Evolutionary conservation across 768 basidiomycete genomes (phyloP), one percentile per base, ranked within the genome.

Genomic region (Suillus occidentalis): DNA sequence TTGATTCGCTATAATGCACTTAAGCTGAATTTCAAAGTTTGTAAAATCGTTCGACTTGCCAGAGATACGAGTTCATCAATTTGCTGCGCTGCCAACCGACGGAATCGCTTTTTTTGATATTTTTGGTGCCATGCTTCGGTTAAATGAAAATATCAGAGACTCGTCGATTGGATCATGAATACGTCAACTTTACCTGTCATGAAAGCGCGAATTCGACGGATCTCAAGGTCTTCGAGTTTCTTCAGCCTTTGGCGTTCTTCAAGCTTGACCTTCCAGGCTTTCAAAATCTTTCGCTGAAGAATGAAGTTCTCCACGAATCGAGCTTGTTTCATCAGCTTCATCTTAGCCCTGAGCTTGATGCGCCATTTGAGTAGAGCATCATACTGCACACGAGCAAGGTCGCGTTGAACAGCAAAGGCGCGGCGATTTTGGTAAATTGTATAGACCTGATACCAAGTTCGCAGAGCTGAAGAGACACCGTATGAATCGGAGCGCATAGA

Each of bases 331-430:
- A 79, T 72, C 69, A 81, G 68, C 66, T 83, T 84, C 47, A 86
- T 66, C 63, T 82, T 82, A 18, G 77, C 74, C 20, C 86, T 82
- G 60, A 89, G 76, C 45, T 78, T 77, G 22, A 85, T 69, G 22
- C 87, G 83, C 91, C 91, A 92, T 20, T 66, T 70, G 6, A 84
- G 71, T 16, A 90, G 76, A 16, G 79, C 73, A 68, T 87, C 78
- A 70, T 84, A 85, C 43, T 78, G 75, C 55, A 45, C 67, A 25
- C 67, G 75, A 50, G 72, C 68, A 31, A 76, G 72, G 52, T 73
- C 68, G 14, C 69, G 75, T 61, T 83, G 82, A 13, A 79, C 74
- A 16, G 88, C 88, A 58, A 84, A 82, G 0, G 75, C 63, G 16
- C 75, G 71, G 4, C 83, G 80, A 63, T 84, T 86, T 63, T 79